A percentile compares a stretch with the other conserved stretches of the same genome.
phyloP scores from a whole-genome alignment of 768 basidiomycete genomes.

The Termitomyces sp. region DNA sequence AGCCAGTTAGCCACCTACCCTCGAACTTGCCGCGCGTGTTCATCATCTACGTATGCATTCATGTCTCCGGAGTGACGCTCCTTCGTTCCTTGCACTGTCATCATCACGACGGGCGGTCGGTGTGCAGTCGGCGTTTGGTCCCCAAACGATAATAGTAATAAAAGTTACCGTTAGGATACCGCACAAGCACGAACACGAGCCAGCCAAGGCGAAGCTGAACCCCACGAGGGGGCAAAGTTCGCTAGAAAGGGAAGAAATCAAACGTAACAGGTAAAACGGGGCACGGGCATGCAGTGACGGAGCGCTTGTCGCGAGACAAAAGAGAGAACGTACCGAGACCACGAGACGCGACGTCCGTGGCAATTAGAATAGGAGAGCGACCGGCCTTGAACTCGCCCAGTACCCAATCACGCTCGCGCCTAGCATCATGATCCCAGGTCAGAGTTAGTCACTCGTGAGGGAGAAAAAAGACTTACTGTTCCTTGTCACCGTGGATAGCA shows the following conservation, averaged over 20 bases:
- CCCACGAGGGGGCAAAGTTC: conserved; percentile 12
- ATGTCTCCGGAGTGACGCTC: conserved; percentile 34
- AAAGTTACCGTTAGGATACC: conserved; percentile 20
- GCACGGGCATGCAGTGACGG: conserved; percentile 20
- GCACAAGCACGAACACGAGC: conserved; percentile 13
- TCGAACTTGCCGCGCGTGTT: conserved; percentile 27
- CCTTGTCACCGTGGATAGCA: conserved; percentile 99
- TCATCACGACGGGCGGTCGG: conserved; percentile 5
- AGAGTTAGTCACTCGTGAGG: neutral
- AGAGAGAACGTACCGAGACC: conserved; percentile 88
- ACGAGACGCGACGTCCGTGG: conserved; percentile 99
- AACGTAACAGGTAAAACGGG: conserved; percentile 13
- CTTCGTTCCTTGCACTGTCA: conserved; percentile 11
- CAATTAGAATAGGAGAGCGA: conserved; percentile 94
- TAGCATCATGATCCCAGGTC: conserved; percentile 20
- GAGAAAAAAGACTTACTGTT: conserved; percentile 62
- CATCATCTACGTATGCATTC: conserved; percentile 28
- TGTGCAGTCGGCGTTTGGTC: conserved; percentile 12
- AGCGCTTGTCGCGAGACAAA: conserved; percentile 51
- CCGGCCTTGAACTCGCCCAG: conserved; percentile 97
- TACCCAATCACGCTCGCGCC: conserved; percentile 99
- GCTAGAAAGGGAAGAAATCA: conserved; percentile 11
- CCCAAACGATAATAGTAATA: conserved; percentile 13
- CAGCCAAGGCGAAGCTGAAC: conserved; percentile 15
- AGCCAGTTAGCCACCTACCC: conserved; percentile 23